Evolutionary conservation across 2,329 filamentous ascomycete species (phyloP).

Genomic region (Claviceps sp.): DNA sequence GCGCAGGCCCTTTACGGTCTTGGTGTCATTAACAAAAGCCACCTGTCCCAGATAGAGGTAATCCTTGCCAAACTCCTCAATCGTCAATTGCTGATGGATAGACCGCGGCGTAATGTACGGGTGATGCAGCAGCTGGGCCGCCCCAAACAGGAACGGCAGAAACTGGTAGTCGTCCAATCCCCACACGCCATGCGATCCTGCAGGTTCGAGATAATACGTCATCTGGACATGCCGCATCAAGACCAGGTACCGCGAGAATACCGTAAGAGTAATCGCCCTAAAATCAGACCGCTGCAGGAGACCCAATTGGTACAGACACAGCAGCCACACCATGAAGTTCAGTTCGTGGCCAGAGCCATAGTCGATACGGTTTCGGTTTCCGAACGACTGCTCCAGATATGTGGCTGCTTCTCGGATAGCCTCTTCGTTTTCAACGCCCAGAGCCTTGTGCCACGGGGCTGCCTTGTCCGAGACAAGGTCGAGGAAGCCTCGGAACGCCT

Average conservation of each 20-base stretch:
- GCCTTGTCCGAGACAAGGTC: conserved; percentile 49
- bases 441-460: conserved; percentile 46
- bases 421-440: conserved; percentile 36
- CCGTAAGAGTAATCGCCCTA: conserved; percentile 55
- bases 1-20: conserved; percentile 83
- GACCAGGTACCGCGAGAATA: conserved; percentile 71
- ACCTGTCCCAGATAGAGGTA: conserved; percentile 91
- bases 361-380: conserved; percentile 77
- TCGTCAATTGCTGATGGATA: conserved; percentile 76
- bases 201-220: conserved; percentile 92
- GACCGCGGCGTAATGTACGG: conserved; percentile 63
- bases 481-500: conserved; percentile 72
- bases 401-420: conserved; percentile 60
- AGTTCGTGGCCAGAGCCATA: conserved; percentile 96
- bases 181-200: conserved; percentile 95
- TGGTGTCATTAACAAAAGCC: conserved; percentile 86
- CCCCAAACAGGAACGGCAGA: conserved; percentile 87
- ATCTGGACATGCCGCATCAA: conserved; percentile 82
- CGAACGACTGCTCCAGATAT: conserved; percentile 75
- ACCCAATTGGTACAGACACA: conserved; percentile 77
- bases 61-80: conserved; percentile 75
- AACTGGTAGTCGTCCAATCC: conserved; percentile 97
- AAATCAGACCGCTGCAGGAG: conserved; percentile 55
- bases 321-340: conserved; percentile 91
- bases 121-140: conserved; percentile 78